Evolutionary conservation across 2,329 filamentous ascomycete genomes (phyloP).

Genomic region (Zopfia rhizophila): DNA sequence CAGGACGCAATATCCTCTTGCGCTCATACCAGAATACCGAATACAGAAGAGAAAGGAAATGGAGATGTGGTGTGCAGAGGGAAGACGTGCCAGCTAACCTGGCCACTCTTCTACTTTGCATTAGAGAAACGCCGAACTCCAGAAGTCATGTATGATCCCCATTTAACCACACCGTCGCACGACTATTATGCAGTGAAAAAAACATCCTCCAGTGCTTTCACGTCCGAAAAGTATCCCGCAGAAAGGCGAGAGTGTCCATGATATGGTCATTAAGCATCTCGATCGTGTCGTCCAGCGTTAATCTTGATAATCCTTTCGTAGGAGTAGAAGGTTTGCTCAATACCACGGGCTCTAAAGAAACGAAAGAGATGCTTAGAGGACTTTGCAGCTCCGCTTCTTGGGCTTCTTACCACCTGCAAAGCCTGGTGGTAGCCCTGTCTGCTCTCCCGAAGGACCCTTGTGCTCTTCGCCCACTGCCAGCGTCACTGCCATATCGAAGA

Average conservation of each 20-base stretch:
- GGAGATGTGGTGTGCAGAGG: constrained; percentile 33
- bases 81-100: constrained; percentile 9
- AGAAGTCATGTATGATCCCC: constrained; percentile 20
- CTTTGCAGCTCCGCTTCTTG: constrained; percentile 52
- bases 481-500: constrained; percentile 91
- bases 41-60: constrained; percentile 42
- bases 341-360: constrained; percentile 28
- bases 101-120: not conserved
- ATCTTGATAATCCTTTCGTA: constrained; percentile 42
- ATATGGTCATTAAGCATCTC: constrained; percentile 52
- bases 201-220: too few species aligned
- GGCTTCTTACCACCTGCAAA: constrained; percentile 46
- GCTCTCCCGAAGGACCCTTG: constrained; percentile 42
- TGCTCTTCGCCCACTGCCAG: constrained; percentile 82
- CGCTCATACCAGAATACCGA: constrained; percentile 39
- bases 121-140: constrained; percentile 10
- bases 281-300: constrained; percentile 53
- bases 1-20: not conserved
- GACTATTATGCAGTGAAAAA: constrained; percentile 17
- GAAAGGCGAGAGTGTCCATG: constrained; percentile 37
- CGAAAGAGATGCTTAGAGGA: constrained; percentile 44
- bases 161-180: not conserved
- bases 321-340: constrained; percentile 16
- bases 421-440: constrained; percentile 29
- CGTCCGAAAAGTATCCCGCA: constrained; percentile 23